Evolutionary conservation across 228 moss, liverwort and hornwort species (phyloP).

Genomic region (Sphagnum magellanicum): DNA sequence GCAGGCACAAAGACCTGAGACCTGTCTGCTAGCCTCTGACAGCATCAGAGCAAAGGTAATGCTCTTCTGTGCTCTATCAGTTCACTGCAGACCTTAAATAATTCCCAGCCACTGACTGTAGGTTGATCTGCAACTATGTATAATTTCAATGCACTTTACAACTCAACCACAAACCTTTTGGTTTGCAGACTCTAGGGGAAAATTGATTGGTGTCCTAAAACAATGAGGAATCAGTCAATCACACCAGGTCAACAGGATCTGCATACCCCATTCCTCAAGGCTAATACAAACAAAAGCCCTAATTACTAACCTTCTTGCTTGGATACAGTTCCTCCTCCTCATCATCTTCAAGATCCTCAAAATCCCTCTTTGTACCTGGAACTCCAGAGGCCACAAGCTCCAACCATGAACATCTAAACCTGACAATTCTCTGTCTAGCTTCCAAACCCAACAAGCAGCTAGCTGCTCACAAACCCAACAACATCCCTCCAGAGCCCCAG

Average conservation of each 20-base stretch:
- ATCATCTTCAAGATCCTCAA: constrained; percentile 62
- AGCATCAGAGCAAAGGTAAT: not conserved
- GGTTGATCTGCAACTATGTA: not conserved
- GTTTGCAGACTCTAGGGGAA: not conserved
- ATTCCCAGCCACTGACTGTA: not conserved
- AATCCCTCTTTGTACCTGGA: constrained; percentile 72
- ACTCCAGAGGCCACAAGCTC: not conserved
- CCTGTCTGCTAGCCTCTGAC: not conserved
- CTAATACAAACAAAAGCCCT: not conserved
- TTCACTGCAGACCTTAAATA: no score
- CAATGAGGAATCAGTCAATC: not conserved
- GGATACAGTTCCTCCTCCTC: constrained; percentile 78
- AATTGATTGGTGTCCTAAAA: not conserved
- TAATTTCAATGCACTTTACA: not conserved
- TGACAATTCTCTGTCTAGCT: no score
- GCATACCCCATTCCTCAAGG: not conserved
- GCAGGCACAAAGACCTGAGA: no score
- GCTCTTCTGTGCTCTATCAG: not conserved
- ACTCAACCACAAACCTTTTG: not conserved
- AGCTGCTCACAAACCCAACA: not conserved
- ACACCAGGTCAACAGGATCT: not conserved
- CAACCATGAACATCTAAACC: not conserved
- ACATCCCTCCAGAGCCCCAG: not conserved
- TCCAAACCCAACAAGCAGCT: constrained; percentile 3
- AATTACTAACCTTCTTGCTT: constrained; percentile 63